Evolutionary conservation across 1,284 basidiomycete genomes (phyloP).

Genomic region (Malassezia sp.): DNA sequence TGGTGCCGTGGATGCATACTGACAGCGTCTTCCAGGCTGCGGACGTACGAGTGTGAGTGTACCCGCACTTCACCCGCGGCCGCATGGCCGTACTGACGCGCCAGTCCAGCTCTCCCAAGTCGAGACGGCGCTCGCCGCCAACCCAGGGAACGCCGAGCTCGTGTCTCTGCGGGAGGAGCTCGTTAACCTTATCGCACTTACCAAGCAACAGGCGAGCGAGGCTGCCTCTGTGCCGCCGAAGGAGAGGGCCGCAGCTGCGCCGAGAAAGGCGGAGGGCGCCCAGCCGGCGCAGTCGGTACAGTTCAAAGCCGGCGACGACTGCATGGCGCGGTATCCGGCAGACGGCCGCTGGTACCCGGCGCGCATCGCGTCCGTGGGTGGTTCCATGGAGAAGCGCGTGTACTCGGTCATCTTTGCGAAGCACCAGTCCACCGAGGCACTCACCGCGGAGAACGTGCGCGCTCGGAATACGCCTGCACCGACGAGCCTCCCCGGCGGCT

Average conservation of each 20-base stretch:
- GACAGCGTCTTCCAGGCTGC: slow-evolving; percentile 10
- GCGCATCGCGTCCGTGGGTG: slow-evolving; percentile 57
- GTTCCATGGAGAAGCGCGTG: slow-evolving; percentile 69
- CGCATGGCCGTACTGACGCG: slow-evolving; percentile 4
- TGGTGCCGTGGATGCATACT: background rate
- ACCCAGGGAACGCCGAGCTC: slow-evolving; percentile 68
- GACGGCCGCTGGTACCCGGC: slow-evolving; percentile 36
- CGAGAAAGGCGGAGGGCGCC: background rate
- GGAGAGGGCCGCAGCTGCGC: background rate
- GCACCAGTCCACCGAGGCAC: slow-evolving; percentile 85
- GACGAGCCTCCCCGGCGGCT: too few species aligned
- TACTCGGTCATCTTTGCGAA: slow-evolving; percentile 91
- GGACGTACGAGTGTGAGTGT: slow-evolving; percentile 17
- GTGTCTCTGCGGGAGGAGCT: slow-evolving; percentile 65
- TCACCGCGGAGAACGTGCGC: slow-evolving; percentile 64
- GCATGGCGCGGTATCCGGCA: slow-evolving; percentile 54
- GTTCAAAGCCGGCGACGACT: slow-evolving; percentile 68
- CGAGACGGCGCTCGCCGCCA: slow-evolving; percentile 66
- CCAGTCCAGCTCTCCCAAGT: slow-evolving; percentile 64
- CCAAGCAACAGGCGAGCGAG: slow-evolving; percentile 49
- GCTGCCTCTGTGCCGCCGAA: too few species aligned
- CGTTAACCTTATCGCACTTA: slow-evolving; percentile 75
- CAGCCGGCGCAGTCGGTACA: background rate
- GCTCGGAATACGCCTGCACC: too few species aligned
- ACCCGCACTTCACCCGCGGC: too few species aligned